These are phyloP conservation scores for Nemophila menziesii DNA, from an alignment of 257 asterid genomes.

Conservation along the genomic window DNA sequence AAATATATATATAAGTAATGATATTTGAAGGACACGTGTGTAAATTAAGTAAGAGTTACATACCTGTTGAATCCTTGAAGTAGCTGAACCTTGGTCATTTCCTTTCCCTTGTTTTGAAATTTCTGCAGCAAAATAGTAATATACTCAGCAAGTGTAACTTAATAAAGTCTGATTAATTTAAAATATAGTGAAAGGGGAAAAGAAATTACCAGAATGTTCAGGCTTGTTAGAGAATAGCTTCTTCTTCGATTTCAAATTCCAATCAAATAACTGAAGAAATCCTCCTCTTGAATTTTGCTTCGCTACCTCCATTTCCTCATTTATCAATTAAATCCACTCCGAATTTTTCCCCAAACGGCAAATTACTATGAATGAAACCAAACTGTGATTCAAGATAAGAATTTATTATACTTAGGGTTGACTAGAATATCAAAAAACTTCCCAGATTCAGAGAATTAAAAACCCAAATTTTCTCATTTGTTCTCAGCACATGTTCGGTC, in stretches of 20 bases:
- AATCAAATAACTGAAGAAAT: slow-evolving; percentile 85
- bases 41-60: slow-evolving; percentile 2
- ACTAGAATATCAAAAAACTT: neutral
- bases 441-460: neutral
- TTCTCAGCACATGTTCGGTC: neutral
- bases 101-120: slow-evolving; percentile 56
- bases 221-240: slow-evolving; percentile 77
- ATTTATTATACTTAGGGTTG: neutral
- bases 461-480: neutral
- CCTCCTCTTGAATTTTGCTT: slow-evolving; percentile 74
- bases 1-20: neutral
- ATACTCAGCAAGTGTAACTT: slow-evolving; percentile 2
- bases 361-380: slow-evolving; percentile 19
- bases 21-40: slow-evolving; percentile 4
- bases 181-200: slow-evolving; percentile 4
- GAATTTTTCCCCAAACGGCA: slow-evolving; percentile 1
- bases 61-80: slow-evolving; percentile 54
- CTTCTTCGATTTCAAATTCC: slow-evolving; percentile 87
- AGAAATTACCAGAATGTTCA: slow-evolving; percentile 53
- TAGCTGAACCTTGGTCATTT: slow-evolving; percentile 28
- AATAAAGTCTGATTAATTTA: neutral
- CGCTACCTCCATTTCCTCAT: slow-evolving; percentile 68
- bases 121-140: slow-evolving; percentile 23
- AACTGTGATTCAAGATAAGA: slow-evolving; percentile 10
- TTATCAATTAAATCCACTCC: slow-evolving; percentile 6